Conservation (phyloP, 1,284 basidiomycete genomes). For the Meripilus lineatus region DNA sequence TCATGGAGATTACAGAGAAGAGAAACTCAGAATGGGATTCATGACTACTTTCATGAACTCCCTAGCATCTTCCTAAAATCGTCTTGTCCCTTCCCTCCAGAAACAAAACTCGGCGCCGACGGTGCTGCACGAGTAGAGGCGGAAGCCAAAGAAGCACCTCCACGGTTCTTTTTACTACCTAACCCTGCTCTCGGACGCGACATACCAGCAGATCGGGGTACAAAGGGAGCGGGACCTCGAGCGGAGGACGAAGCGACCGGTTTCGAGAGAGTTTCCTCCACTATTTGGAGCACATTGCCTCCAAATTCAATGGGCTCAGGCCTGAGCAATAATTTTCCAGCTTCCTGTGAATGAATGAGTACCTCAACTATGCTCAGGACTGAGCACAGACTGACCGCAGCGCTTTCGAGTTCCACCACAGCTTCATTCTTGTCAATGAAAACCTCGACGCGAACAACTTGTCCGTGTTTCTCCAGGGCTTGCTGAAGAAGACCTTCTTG, state of each 20-base stretch:
- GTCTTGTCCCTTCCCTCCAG: constrained; percentile 53
- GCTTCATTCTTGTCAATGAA: constrained; percentile 67
- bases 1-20: constrained; percentile 17
- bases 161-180: constrained; percentile 41
- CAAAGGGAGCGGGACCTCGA: constrained; percentile 47
- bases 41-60: constrained; percentile 8
- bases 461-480: constrained; percentile 70
- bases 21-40: constrained; percentile 1
- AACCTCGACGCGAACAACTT: constrained; percentile 74
- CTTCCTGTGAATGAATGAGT: constrained; percentile 51
- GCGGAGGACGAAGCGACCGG: constrained; percentile 24
- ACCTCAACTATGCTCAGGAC: not conserved
- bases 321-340: constrained; percentile 68
- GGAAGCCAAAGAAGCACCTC: constrained; percentile 17
- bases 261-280: constrained; percentile 43
- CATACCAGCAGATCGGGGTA: constrained; percentile 57
- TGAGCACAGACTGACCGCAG: constrained; percentile 50
- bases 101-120: constrained; percentile 8
- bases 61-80: constrained; percentile 76
- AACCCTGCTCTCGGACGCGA: constrained; percentile 68
- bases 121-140: constrained; percentile 16
- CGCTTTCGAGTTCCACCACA: constrained; percentile 68
- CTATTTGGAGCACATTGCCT: constrained; percentile 49
- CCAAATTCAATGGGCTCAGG: constrained; percentile 67
- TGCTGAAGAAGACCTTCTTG: constrained; percentile 92